Conservation (phyloP, 768 basidiomycete genomes). For the Tricholoma hemisulphureum region DNA sequence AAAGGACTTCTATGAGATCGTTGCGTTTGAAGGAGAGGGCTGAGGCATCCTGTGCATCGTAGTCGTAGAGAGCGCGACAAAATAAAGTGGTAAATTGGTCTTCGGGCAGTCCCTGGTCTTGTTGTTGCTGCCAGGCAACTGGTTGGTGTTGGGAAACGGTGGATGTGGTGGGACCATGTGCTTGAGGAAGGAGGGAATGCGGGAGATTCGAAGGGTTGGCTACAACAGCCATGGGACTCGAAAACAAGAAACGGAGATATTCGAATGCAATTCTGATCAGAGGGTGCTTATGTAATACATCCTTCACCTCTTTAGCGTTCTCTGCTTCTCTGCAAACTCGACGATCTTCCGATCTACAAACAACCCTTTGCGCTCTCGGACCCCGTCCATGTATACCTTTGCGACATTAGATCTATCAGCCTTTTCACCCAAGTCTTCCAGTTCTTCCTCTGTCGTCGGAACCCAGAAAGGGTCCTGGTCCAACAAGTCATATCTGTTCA, state of each 20-base stretch:
- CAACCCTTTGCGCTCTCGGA: slow-evolving; percentile 91
- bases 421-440: slow-evolving; percentile 96
- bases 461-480: slow-evolving; percentile 98
- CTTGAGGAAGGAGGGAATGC: slow-evolving; percentile 21
- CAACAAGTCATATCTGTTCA: slow-evolving; percentile 79
- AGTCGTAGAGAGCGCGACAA: slow-evolving; percentile 91
- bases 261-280: slow-evolving; percentile 12
- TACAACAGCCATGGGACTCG: slow-evolving; percentile 29
- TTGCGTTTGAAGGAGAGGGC: slow-evolving; percentile 84
- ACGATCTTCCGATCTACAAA: slow-evolving; percentile 95
- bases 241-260: slow-evolving; percentile 7
- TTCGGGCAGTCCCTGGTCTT: slow-evolving; percentile 41
- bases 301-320: slow-evolving; percentile 71
- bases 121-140: slow-evolving; percentile 24
- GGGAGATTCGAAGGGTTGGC: slow-evolving; percentile 22
- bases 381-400: slow-evolving; percentile 86
- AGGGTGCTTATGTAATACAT: slow-evolving; percentile 8
- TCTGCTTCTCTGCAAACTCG: slow-evolving; percentile 95
- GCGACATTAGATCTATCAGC: slow-evolving; percentile 93
- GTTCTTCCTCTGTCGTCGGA: slow-evolving; percentile 92
- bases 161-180: slow-evolving; percentile 18
- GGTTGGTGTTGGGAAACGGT: slow-evolving; percentile 12
- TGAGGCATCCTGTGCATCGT: slow-evolving; percentile 81
- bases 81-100: slow-evolving; percentile 75
- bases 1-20: slow-evolving; percentile 93